Base-by-base conservation (phyloP, 2,329 filamentous ascomycete genomes). In the Rosellinia necatrix region DNA sequence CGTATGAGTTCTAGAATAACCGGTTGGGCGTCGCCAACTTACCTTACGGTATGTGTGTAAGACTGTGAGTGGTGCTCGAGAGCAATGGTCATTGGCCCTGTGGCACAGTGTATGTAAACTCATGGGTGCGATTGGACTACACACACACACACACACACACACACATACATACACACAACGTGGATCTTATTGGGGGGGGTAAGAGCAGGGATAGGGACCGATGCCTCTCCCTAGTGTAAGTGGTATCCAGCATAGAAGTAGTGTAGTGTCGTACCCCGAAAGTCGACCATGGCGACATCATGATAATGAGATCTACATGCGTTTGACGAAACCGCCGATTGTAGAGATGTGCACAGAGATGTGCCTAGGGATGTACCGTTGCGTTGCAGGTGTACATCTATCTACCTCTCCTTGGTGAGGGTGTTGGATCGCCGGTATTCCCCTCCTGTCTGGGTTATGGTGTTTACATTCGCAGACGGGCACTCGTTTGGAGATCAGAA, bases 41-140 rank as follows among this genome's bases (percentile, higher is more conserved):
- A n/a, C n/a, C 41, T 19, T 19, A 13, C 27, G n/a, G 21, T 9
- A 30, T 52, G 24, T 35, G 27, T 6, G 22, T 13, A 50, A 25
- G 21, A 22, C 25, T 42, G 37, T 41, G 34, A 35, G 53, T 42
- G 53, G 48, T 42, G 29, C 35, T 30, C 25, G 32, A 46, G 30
- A 21, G 32, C 21, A 22, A 30, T 41, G 34, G 9, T 47, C 47
- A 51, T 34, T 47, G 25, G 21, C 46, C 35, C 8, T 15, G 4
- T 25, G 5, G 30, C 37, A 19, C n/a, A n/a, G 46, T 25, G 13
- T 29, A 27, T 17, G 44, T 37, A 35, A 44, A 38, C 24, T 17
- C 30, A 19, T 37, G 32, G 30, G 38, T 7, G 19, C 19, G 38
- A 46, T 38, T 32, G 27, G 21, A 17, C 30, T 42, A 15, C 15